Evolutionary conservation across 805 yeast species (phyloP).

Genomic region (Candida verbasci): DNA sequence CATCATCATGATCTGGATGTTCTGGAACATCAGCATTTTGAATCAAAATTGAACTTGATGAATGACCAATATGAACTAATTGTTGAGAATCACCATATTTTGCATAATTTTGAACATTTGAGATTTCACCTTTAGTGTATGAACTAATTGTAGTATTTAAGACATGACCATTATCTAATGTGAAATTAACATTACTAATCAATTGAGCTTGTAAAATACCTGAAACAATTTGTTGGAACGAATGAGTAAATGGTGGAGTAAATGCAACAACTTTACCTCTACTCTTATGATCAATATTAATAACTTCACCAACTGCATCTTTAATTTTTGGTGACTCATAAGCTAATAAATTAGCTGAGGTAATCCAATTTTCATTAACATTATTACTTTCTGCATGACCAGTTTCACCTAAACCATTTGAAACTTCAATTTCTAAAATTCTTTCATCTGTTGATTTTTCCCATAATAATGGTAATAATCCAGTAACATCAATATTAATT

Average conservation of each 20-base stretch:
- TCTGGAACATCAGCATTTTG: conserved; percentile 14
- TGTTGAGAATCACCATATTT: conserved; percentile 39
- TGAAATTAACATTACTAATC: conserved; percentile 30
- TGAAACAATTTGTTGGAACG: conserved; percentile 33
- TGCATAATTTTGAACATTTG: conserved; percentile 35
- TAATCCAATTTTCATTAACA: conserved; percentile 53
- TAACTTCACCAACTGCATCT: conserved; percentile 35
- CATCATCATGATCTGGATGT: background rate
- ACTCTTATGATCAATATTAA: conserved; percentile 18
- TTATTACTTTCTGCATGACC: conserved; percentile 15
- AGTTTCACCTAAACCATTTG: conserved; percentile 46
- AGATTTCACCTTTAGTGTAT: conserved; percentile 24
- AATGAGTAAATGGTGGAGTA: conserved; percentile 34
- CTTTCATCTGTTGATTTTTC: conserved; percentile 25
- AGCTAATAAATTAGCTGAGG: conserved; percentile 50
- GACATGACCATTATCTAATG: conserved; percentile 34
- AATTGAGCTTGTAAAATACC: conserved; percentile 31
- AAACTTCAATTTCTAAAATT: conserved; percentile 44
- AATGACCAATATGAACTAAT: conserved; percentile 20
- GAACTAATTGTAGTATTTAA: conserved; percentile 24
- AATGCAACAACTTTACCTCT: conserved; percentile 26
- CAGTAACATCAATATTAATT: conserved; percentile 67
- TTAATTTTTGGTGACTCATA: conserved; percentile 47
- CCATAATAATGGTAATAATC: conserved; percentile 70
- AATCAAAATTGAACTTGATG: conserved; percentile 16